Conservation (phyloP, 345 rosid genomes). For the Populus alba region DNA sequence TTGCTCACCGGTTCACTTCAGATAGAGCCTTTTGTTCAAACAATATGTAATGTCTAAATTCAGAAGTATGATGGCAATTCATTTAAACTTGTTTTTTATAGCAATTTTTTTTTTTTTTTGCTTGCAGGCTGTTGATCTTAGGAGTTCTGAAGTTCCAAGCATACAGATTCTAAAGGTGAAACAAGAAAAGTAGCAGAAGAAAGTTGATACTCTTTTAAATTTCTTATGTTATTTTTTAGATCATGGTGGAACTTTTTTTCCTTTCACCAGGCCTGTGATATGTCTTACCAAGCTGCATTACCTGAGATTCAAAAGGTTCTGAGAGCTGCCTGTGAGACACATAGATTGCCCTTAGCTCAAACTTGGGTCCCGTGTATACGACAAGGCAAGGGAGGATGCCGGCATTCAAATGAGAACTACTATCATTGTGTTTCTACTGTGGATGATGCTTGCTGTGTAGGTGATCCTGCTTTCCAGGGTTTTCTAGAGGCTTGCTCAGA, state of each 20-base stretch:
- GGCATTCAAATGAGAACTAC: constrained; percentile 76
- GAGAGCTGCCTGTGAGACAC: constrained; percentile 70
- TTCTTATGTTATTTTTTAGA: background rate
- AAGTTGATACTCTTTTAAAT: constrained; percentile 2
- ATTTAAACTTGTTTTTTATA: constrained; percentile 3
- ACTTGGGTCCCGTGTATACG: constrained; percentile 77
- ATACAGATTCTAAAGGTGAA: constrained; percentile 52
- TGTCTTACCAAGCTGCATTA: constrained; percentile 62
- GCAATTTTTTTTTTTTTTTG: background rate
- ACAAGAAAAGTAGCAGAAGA: constrained; percentile 12
- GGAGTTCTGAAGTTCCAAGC: constrained; percentile 50
- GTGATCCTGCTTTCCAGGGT: constrained; percentile 46
- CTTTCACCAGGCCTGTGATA: constrained; percentile 42
- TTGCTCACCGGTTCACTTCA: background rate
- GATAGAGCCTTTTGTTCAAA: constrained; percentile 2
- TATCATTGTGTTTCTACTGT: constrained; percentile 70
- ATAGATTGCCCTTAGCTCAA: constrained; percentile 77
- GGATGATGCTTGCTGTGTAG: constrained; percentile 66
- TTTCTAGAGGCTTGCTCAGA: constrained; percentile 95
- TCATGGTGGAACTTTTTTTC: constrained; percentile 18
- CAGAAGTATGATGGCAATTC: background rate
- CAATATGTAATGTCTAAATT: background rate
- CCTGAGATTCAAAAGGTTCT: constrained; percentile 75
- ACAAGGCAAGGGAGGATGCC: constrained; percentile 77
- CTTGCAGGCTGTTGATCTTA: constrained; percentile 82